Conservation (phyloP, 2,329 filamentous ascomycete species). For the Aspergillus intermedius region DNA sequence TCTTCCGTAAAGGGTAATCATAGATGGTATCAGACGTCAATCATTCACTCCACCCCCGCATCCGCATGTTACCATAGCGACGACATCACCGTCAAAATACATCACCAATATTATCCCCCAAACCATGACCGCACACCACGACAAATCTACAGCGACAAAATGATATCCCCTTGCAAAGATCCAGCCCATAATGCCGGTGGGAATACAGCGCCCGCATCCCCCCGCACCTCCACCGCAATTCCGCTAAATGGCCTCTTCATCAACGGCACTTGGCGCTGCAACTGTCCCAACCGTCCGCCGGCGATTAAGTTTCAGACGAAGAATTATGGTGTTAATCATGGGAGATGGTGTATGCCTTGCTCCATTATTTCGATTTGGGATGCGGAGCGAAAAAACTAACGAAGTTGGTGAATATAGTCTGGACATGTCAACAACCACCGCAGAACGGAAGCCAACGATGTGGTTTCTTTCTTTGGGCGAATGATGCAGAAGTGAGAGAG, state of each 20-base stretch:
- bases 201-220: slow-evolving; percentile 7
- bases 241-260: slow-evolving; percentile 35
- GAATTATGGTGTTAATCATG: slow-evolving; percentile 52
- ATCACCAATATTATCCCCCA: no score
- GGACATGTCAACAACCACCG: slow-evolving; percentile 50
- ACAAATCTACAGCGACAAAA: slow-evolving; percentile 5
- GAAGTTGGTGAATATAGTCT: slow-evolving; percentile 34
- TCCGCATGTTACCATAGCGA: no score
- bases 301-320: slow-evolving; percentile 52
- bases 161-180: slow-evolving; percentile 19
- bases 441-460: slow-evolving; percentile 37
- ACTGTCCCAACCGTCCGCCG: slow-evolving; percentile 50
- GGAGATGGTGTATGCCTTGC: slow-evolving; percentile 43
- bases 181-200: not conserved
- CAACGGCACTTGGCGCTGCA: slow-evolving; percentile 46
- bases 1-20: no score
- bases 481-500: slow-evolving; percentile 51
- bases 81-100: no score
- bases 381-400: not conserved
- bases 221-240: slow-evolving; percentile 10
- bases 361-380: no score
- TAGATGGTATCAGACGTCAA: no score
- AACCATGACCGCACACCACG: not conserved
- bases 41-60: no score
- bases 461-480: slow-evolving; percentile 57